Conservation (phyloP, 495 filamentous ascomycete species). For the Staphylotrichum longicolle region DNA sequence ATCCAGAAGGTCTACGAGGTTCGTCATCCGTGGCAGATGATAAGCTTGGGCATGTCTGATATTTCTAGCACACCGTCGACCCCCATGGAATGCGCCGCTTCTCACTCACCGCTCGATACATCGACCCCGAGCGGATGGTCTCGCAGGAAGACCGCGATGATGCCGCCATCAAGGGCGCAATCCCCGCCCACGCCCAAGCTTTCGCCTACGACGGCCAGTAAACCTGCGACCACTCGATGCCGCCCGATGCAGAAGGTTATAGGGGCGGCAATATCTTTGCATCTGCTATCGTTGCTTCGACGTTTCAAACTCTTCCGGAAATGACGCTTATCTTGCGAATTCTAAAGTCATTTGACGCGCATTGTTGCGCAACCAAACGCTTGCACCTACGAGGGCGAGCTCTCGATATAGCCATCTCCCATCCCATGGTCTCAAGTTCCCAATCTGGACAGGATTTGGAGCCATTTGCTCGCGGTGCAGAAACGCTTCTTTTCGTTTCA, state of each 20-base stretch:
- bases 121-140: slow-evolving; percentile 46
- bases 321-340: neutral
- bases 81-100: slow-evolving; percentile 61
- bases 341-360: neutral
- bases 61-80: slow-evolving; percentile 58
- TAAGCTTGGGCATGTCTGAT: slow-evolving; percentile 20
- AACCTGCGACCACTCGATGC: neutral
- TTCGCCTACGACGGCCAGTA: slow-evolving; percentile 29
- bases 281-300: too few species aligned
- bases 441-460: slow-evolving; percentile 2
- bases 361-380: neutral
- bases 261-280: too few species aligned
- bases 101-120: slow-evolving; percentile 60
- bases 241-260: too few species aligned
- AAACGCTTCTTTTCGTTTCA: too few species aligned
- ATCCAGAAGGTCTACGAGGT: slow-evolving; percentile 76
- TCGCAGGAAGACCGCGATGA: slow-evolving; percentile 28
- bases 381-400: neutral
- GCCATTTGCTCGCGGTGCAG: neutral
- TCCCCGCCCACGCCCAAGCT: slow-evolving; percentile 32
- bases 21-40: slow-evolving; percentile 26
- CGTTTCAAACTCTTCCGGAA: neutral
- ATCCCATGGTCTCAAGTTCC: too few species aligned
- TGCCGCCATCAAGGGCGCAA: slow-evolving; percentile 33
- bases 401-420: neutral